Percentiles rank a stretch among this genome's conserved stretches.
These are phyloP conservation scores for Colletotrichum tanaceti DNA, from an alignment of 2,329 filamentous ascomycete genomes.

Conservation along the genomic window DNA sequence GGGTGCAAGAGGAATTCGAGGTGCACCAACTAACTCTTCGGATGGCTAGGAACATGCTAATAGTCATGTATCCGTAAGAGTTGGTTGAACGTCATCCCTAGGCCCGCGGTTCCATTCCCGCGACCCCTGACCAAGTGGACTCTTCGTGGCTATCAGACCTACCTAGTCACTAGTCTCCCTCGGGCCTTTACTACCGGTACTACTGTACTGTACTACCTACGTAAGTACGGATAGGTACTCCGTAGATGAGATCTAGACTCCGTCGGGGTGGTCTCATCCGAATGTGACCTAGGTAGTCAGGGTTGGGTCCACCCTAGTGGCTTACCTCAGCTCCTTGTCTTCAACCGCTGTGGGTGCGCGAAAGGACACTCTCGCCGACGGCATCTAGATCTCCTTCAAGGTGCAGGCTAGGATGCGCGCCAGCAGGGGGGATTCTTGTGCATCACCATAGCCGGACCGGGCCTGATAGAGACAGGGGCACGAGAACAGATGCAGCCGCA, in stretches of 20 bases:
- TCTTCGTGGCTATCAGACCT: conserved; percentile 2
- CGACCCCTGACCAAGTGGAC: conserved; percentile 15
- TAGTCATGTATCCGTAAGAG: neutral
- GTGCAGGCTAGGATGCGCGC: conserved; percentile 1
- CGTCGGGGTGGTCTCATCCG: conserved; percentile 20
- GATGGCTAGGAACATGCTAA: no score
- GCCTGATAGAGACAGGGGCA: neutral
- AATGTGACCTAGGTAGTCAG: conserved; percentile 22
- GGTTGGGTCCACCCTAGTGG: neutral
- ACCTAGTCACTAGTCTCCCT: conserved; percentile 17
- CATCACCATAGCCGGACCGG: neutral
- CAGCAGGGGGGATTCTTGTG: neutral
- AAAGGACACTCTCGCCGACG: neutral
- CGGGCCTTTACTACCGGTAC: neutral
- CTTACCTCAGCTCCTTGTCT: neutral
- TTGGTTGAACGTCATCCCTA: conserved; percentile 24
- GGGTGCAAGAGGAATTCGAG: neutral
- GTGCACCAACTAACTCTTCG: no score
- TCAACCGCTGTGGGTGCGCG: neutral
- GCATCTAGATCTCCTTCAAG: neutral
- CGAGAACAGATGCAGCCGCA: neutral
- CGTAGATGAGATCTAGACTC: conserved; percentile 22
- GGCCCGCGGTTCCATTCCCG: conserved; percentile 11
- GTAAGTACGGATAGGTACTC: no score
- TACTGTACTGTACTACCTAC: no score